Percentiles rank a stretch among this genome's conserved stretches.
Conservation (phyloP, 192 early-diverging fungal genomes). For the Rhizoclosmatium globosum region DNA sequence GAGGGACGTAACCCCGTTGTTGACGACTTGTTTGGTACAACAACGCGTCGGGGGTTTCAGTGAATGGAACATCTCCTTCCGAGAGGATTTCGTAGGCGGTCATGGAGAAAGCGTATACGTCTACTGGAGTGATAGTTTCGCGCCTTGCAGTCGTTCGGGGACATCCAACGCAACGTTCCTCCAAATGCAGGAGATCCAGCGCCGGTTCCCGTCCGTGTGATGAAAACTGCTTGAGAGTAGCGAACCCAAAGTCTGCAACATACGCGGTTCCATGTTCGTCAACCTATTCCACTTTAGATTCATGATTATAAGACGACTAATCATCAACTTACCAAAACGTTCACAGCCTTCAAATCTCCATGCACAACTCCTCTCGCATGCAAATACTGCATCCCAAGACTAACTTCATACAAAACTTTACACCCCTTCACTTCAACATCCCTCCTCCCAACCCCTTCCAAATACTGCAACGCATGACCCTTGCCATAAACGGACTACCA, state of each 20-base stretch:
- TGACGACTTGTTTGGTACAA: slow-evolving; percentile 37
- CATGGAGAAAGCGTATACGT: slow-evolving; percentile 46
- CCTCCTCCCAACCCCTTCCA: slow-evolving; percentile 16
- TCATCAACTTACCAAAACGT: slow-evolving; percentile 40
- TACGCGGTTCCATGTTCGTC: slow-evolving; percentile 35
- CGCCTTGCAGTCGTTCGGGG: slow-evolving; percentile 44
- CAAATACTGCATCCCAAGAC: slow-evolving; percentile 49
- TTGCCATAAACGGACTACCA: slow-evolving; percentile 48
- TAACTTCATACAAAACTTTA: slow-evolving; percentile 46
- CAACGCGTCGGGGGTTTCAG: slow-evolving; percentile 35
- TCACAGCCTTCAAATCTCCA: slow-evolving; percentile 51
- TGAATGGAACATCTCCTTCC: slow-evolving; percentile 30
- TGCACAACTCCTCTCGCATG: slow-evolving; percentile 44
- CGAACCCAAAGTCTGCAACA: slow-evolving; percentile 47
- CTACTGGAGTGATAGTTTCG: slow-evolving; percentile 22
- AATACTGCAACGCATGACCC: slow-evolving; percentile 41
- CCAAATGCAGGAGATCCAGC: slow-evolving; percentile 5
- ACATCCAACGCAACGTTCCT: slow-evolving; percentile 46
- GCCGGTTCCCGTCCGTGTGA: slow-evolving; percentile 3
- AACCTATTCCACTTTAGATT: slow-evolving; percentile 16
- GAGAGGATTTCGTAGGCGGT: slow-evolving; percentile 39
- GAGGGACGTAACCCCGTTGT: slow-evolving; percentile 8
- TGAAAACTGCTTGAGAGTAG: slow-evolving; percentile 40
- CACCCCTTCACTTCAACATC: neutral
- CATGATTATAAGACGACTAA: neutral